A percentile compares a stretch with the other conserved stretches of the same genome.
Evolutionary conservation across 179 eudicot species (phyloP).

Genomic region (Camellia oleifera): DNA sequence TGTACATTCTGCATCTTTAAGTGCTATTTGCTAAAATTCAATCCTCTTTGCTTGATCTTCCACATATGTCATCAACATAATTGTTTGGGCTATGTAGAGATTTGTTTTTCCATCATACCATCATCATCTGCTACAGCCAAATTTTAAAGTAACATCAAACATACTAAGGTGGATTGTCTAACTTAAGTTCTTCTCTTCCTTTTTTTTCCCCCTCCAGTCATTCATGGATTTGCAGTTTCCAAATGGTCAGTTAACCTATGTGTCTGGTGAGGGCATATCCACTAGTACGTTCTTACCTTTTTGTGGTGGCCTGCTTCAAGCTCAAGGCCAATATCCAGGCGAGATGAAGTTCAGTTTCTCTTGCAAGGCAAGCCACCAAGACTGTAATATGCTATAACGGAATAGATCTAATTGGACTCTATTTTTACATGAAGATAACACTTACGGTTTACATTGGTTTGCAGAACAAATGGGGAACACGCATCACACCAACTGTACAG

Average conservation of each 20-base stretch:
- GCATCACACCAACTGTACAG: conserved; percentile 75
- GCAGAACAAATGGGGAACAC: conserved; percentile 92
- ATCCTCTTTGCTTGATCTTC: conserved; percentile 1
- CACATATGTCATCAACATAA: not conserved
- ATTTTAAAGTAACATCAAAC: not conserved
- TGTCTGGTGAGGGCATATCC: conserved; percentile 90
- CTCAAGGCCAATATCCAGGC: conserved; percentile 98
- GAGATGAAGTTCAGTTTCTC: conserved; percentile 95
- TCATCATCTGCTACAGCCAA: not conserved
- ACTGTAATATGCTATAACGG: not conserved
- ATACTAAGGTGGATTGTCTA: conserved; percentile 10
- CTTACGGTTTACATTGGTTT: conserved; percentile 14
- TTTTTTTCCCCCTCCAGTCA: conserved; percentile 49
- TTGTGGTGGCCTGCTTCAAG: conserved; percentile 92
- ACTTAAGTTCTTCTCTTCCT: not conserved
- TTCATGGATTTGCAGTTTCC: conserved; percentile 98
- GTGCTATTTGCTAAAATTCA: conserved; percentile 2
- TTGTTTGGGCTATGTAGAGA: not conserved
- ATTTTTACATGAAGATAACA: not conserved
- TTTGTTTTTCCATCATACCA: not conserved
- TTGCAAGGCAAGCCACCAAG: conserved; percentile 59
- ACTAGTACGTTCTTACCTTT: conserved; percentile 86
- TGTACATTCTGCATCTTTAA: not conserved
- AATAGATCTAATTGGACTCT: not conserved
- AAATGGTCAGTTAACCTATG: conserved; percentile 91